Conservation (phyloP, 208 protist species). For the Endotrypanum monterogeii region DNA sequence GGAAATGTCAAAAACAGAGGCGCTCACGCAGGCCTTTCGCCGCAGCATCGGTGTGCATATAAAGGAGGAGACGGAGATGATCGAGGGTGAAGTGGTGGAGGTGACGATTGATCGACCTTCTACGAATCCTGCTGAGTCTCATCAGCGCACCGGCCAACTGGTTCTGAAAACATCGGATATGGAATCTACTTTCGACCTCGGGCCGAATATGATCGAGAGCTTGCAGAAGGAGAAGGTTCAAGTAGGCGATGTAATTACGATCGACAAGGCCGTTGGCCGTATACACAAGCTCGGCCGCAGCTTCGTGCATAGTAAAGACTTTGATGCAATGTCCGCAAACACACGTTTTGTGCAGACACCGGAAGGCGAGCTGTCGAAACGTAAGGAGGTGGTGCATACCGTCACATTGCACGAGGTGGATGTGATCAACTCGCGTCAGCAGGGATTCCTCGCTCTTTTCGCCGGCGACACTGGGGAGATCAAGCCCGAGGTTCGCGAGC, state of each 20-base stretch:
- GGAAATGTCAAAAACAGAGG: conserved; percentile 99
- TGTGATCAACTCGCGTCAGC: conserved; percentile 99
- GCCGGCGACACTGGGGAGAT: conserved; percentile 99
- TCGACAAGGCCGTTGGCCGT: conserved; percentile 99
- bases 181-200: conserved; percentile 99
- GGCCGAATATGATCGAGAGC: conserved; percentile 99
- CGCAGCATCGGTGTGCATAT: conserved; percentile 99
- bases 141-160: conserved; percentile 97
- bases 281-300: conserved; percentile 98
- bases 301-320: conserved; percentile 97
- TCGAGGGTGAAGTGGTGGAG: conserved; percentile 99
- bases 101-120: conserved; percentile 98
- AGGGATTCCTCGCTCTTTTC: conserved; percentile 99
- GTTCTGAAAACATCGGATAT: conserved; percentile 99
- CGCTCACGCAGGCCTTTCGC: conserved; percentile 99
- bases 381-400: conserved; percentile 99
- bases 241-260: conserved; percentile 99
- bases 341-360: conserved; percentile 98
- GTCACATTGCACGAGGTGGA: conserved; percentile 99
- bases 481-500: conserved; percentile 99
- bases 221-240: conserved; percentile 99
- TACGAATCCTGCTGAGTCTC: conserved; percentile 87
- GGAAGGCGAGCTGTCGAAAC: conserved; percentile 99
- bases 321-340: conserved; percentile 93
- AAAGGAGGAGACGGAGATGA: conserved; percentile 99